A percentile compares a stretch with the other conserved stretches of the same genome.
Conservation (phyloP, 257 asterid genomes). For the Solanum habrochaites region DNA sequence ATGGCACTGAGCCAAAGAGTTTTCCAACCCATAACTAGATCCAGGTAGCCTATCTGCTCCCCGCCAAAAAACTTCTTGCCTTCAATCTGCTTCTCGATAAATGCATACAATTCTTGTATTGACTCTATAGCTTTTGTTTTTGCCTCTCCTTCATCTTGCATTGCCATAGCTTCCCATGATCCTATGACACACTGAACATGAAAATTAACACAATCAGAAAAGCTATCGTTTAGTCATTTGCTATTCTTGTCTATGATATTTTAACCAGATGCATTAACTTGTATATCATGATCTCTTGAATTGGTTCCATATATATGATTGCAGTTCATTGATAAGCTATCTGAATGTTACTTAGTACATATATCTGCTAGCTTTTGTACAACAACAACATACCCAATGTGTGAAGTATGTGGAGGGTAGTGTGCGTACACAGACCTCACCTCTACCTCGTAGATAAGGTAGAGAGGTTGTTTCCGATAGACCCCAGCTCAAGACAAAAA, state of each 20-base stretch:
- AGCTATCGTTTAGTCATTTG: not conserved
- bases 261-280: not conserved
- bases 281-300: not conserved
- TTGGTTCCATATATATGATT: not conserved
- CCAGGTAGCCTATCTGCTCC: conserved; percentile 30
- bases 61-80: conserved; percentile 33
- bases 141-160: conserved; percentile 15
- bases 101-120: conserved; percentile 11
- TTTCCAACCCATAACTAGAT: conserved; percentile 35
- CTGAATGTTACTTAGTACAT: not conserved
- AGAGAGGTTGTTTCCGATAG: not conserved
- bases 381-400: not conserved
- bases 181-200: conserved; percentile 12
- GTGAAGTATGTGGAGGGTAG: not conserved
- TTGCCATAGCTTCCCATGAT: conserved; percentile 23
- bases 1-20: conserved; percentile 23
- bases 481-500: not conserved
- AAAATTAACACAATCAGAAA: not conserved
- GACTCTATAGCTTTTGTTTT: conserved; percentile 17
- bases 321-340: not conserved
- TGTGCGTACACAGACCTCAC: not conserved
- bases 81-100: conserved; percentile 21
- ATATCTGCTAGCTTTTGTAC: not conserved
- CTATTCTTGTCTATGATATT: not conserved
- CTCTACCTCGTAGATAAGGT: not conserved